These are phyloP conservation scores for Chalaropsis thielavioides DNA, from an alignment of 2,329 filamentous ascomycete genomes.

Conservation along the genomic window DNA sequence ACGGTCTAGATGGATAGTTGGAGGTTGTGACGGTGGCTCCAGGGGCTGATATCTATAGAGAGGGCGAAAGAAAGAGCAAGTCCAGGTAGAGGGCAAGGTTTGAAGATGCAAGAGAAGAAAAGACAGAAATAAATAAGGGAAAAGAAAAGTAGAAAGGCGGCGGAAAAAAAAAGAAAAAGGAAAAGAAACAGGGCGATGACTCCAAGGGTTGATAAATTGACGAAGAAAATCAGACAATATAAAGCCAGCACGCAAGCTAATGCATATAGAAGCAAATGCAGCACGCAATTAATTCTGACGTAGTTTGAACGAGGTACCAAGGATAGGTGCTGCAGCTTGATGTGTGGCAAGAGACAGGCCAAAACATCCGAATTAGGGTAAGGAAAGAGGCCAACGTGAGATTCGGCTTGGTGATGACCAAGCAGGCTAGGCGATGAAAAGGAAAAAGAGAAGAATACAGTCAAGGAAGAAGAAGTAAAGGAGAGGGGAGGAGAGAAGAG, in stretches of 20 bases:
- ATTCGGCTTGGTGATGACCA: conserved; percentile 5
- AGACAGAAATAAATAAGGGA: neutral
- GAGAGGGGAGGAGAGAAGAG: neutral
- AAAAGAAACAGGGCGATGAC: conserved; percentile 7
- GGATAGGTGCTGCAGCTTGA: neutral
- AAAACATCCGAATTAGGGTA: conserved; percentile 11
- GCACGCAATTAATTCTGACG: conserved; percentile 10
- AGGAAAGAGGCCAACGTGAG: neutral
- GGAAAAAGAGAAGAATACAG: conserved; percentile 16
- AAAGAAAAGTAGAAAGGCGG: neutral
- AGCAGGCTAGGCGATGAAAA: conserved; percentile 3
- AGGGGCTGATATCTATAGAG: neutral
- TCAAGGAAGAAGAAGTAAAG: conserved; percentile 10
- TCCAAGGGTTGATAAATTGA: conserved; percentile 4
- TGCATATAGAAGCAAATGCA: conserved; percentile 10
- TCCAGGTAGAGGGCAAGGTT: neutral
- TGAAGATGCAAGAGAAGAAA: neutral
- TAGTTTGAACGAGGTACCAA: conserved; percentile 1
- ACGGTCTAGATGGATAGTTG: neutral
- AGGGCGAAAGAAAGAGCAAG: neutral
- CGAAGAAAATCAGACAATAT: conserved; percentile 11
- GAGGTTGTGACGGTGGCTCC: neutral
- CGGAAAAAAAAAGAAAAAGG: conserved; percentile 1
- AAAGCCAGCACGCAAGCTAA: conserved; percentile 9
- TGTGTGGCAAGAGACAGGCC: conserved; percentile 3